A percentile compares a stretch with the other conserved stretches of the same genome.
Evolutionary conservation across 2,329 filamentous ascomycete genomes (phyloP).

Genomic region (Xylariaceae sp.): DNA sequence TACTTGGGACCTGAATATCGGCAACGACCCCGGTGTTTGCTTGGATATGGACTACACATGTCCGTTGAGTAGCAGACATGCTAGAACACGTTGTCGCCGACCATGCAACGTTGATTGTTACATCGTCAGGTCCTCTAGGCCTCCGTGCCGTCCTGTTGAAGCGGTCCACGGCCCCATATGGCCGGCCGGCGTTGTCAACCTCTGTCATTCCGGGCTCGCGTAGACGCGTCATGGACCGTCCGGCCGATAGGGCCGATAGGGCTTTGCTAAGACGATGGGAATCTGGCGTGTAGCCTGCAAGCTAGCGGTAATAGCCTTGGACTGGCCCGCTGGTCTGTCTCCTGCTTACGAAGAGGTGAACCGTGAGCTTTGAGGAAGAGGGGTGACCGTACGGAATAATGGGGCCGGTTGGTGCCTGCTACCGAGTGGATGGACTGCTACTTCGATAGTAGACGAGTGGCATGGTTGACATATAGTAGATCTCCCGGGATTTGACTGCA

Average conservation of each 20-base stretch:
- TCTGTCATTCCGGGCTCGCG: neutral
- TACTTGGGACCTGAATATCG: constrained; percentile 4
- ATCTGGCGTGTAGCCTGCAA: neutral
- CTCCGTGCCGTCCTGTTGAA: neutral
- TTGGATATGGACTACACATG: neutral
- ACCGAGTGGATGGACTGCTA: neutral
- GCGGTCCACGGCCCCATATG: neutral
- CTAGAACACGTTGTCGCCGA: neutral
- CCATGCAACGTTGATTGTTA: neutral
- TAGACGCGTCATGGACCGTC: neutral
- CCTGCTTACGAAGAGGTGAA: neutral
- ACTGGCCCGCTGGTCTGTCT: neutral
- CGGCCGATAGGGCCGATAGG: neutral
- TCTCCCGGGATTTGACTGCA: neutral
- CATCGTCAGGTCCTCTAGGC: neutral
- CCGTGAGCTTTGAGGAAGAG: neutral
- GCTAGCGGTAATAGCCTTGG: neutral
- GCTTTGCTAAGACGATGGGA: neutral
- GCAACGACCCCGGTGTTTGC: neutral
- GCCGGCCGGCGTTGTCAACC: neutral
- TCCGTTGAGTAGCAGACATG: neutral
- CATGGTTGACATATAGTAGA: neutral
- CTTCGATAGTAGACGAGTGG: neutral
- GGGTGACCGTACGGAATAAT: too few relatives aligned
- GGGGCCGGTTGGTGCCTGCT: neutral